Conservation (phyloP, 768 basidiomycete genomes). For the Crepidotus variabilis region DNA sequence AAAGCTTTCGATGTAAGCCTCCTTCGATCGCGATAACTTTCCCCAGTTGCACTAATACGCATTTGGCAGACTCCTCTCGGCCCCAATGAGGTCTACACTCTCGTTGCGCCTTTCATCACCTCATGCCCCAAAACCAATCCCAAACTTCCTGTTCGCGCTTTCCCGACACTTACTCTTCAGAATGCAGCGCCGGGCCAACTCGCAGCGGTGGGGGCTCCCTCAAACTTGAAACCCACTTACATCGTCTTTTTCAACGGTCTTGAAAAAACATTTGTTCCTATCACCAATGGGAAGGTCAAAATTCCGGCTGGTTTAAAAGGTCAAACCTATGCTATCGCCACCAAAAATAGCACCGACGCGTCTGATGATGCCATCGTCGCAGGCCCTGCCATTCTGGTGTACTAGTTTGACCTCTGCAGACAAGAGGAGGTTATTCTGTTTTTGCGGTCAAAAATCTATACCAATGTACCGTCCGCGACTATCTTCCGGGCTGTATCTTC, state of each 20-base stretch:
- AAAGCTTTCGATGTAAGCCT: constrained; percentile 51
- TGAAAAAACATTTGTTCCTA: constrained; percentile 33
- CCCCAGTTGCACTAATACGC: neutral
- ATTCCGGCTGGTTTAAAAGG: constrained; percentile 44
- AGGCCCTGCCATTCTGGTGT: constrained; percentile 47
- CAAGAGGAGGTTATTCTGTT: too few relatives aligned
- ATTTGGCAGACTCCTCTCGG: constrained; percentile 34
- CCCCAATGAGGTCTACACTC: constrained; percentile 35
- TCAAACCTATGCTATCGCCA: constrained; percentile 47
- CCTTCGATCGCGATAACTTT: neutral
- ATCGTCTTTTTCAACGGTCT: constrained; percentile 50
- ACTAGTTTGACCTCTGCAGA: constrained; percentile 12
- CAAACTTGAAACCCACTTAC: constrained; percentile 7
- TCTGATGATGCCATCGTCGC: constrained; percentile 41
- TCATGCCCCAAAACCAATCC: constrained; percentile 52
- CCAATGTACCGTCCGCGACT: too few relatives aligned
- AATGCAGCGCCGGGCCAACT: constrained; percentile 19
- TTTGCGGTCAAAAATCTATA: too few relatives aligned
- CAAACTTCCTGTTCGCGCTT: constrained; percentile 29
- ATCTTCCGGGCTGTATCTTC: too few relatives aligned
- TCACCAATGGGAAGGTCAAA: constrained; percentile 20
- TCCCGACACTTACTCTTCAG: constrained; percentile 22
- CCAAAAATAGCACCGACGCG: constrained; percentile 22
- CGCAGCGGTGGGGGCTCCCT: constrained; percentile 19
- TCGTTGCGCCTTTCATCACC: constrained; percentile 43